These are phyloP conservation scores for Amaranthus hypochondriacus DNA, from an alignment of 148 eudicot species.

Conservation along the genomic window DNA sequence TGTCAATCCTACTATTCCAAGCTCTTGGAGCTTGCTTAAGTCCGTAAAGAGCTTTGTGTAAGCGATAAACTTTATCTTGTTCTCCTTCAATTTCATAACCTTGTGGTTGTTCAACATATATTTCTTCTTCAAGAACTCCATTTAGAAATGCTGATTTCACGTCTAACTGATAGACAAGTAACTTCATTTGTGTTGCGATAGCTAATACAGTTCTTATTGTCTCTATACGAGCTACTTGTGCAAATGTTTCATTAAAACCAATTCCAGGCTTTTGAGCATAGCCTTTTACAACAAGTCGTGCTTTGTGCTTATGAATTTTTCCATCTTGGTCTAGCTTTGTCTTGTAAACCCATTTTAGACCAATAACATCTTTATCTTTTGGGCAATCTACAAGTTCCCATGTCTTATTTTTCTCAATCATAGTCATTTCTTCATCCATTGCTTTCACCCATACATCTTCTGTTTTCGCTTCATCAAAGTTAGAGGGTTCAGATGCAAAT, in stretches of 20 bases:
- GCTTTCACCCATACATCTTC: neutral
- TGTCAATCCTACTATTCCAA: conserved; percentile 19
- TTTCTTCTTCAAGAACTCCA: neutral
- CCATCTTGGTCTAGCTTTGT: neutral
- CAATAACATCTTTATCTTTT: neutral
- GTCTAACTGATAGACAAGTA: neutral
- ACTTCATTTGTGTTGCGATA: neutral
- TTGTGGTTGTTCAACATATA: neutral
- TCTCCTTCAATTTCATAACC: neutral
- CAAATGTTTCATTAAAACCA: neutral
- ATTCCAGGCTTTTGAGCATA: neutral
- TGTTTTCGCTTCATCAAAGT: neutral
- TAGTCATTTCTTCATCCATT: neutral
- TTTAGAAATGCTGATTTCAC: neutral
- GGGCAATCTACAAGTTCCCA: neutral
- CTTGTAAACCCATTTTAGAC: conserved; percentile 1
- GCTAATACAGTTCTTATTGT: neutral
- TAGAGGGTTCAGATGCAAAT: conserved; percentile 1
- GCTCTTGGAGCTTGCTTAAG: conserved; percentile 23
- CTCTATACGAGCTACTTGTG: neutral
- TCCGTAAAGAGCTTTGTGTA: conserved; percentile 13
- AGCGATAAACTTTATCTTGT: conserved; percentile 1
- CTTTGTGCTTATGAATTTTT: neutral
- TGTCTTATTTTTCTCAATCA: neutral
- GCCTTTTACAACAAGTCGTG: neutral